Percentiles rank a stretch among this genome's conserved stretches.
Evolutionary conservation across 768 basidiomycete species (phyloP).

Genomic region (Rhodotorula taiwanensis): DNA sequence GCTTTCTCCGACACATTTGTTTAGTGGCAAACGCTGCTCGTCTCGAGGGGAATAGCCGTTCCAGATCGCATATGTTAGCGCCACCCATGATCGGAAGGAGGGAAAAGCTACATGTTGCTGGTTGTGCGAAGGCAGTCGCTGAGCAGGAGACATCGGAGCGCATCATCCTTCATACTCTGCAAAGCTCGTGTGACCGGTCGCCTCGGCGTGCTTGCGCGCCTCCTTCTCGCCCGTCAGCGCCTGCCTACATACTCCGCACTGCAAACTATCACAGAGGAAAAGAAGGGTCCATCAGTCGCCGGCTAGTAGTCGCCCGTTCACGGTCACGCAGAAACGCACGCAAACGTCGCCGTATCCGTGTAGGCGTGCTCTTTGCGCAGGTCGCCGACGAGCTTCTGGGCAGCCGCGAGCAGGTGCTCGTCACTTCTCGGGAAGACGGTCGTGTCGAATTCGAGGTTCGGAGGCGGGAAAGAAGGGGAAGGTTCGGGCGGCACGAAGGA

Average conservation of each 20-base stretch:
- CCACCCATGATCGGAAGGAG: too few relatives aligned
- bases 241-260: slow-evolving; percentile 63
- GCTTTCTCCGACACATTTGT: too few relatives aligned
- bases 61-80: too few relatives aligned
- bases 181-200: slow-evolving; percentile 77
- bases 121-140: too few relatives aligned
- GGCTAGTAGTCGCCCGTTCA: too few relatives aligned
- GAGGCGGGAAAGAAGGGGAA: slow-evolving; percentile 34
- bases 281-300: not conserved
- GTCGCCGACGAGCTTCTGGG: slow-evolving; percentile 62
- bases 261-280: too few relatives aligned
- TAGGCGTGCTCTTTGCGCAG: slow-evolving; percentile 65
- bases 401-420: slow-evolving; percentile 44
- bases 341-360: slow-evolving; percentile 80
- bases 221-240: slow-evolving; percentile 92
- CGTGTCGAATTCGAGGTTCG: slow-evolving; percentile 69
- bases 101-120: too few relatives aligned
- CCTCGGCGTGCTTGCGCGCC: slow-evolving; percentile 75
- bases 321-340: slow-evolving; percentile 45
- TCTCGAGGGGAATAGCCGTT: too few relatives aligned
- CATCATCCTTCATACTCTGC: slow-evolving; percentile 56
- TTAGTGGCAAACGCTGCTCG: too few relatives aligned
- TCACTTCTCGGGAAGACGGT: slow-evolving; percentile 51
- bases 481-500: slow-evolving; percentile 71
- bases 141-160: too few relatives aligned